phyloP scores from a whole-genome alignment of 768 basidiomycete species.

The Boletus subparvulus region DNA sequence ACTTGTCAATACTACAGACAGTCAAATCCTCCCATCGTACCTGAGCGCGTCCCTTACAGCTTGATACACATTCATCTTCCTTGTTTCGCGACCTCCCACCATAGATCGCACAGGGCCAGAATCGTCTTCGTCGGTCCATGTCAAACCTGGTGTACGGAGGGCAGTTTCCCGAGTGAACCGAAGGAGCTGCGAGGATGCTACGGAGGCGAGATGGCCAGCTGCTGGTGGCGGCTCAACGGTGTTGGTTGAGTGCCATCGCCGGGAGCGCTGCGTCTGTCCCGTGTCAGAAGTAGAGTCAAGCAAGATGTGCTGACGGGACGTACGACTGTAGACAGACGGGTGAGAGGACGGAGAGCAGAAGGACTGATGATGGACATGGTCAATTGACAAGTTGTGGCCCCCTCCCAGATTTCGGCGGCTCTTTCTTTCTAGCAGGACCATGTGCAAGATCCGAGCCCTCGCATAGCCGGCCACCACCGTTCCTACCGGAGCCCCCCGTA shows the following conservation, averaged over 20 bases:
- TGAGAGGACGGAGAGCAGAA: conserved; percentile 18
- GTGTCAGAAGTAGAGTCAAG: background rate
- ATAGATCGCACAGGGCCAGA: conserved; percentile 43
- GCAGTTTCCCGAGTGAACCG: conserved; percentile 65
- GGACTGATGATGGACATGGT: conserved; percentile 23
- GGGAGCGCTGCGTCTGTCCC: conserved; percentile 2
- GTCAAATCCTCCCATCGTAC: conserved; percentile 35
- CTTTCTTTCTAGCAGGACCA: background rate
- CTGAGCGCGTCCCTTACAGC: conserved; percentile 89
- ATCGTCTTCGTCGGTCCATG: conserved; percentile 64
- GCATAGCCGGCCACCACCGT: conserved; percentile 9
- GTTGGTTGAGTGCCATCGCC: conserved; percentile 51
- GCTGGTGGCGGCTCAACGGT: conserved; percentile 66
- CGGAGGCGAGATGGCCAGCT: conserved; percentile 73
- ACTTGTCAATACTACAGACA: conserved; percentile 6
- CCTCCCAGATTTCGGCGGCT: background rate
- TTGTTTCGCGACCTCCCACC: conserved; percentile 77
- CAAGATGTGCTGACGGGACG: background rate
- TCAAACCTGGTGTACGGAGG: conserved; percentile 68
- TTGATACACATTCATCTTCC: conserved; percentile 96
- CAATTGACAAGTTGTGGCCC: conserved; percentile 2
- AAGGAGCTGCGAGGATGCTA: conserved; percentile 67
- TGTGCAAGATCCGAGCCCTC: conserved; percentile 30
- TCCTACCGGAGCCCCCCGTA: background rate
- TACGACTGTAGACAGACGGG: conserved; percentile 20